Evolutionary conservation across 2,329 filamentous ascomycete genomes (phyloP).

Genomic region (Aureobasidium uvarum): DNA sequence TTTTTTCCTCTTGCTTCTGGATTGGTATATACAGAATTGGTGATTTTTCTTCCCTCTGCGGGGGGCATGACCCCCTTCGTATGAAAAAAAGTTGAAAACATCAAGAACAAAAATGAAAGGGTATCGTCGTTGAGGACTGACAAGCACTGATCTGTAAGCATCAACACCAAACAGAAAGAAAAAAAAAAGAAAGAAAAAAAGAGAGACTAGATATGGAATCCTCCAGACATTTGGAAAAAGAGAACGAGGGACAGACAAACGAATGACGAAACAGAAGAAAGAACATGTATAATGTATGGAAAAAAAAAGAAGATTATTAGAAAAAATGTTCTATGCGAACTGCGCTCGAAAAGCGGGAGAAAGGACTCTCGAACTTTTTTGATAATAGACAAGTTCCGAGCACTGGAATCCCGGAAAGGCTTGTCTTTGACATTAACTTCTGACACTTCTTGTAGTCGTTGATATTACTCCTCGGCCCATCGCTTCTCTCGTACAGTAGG

Average conservation of each 20-base stretch:
- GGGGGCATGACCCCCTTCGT: no score
- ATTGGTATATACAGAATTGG: no score
- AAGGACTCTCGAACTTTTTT: neutral
- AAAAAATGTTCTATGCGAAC: neutral
- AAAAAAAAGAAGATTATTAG: conserved; percentile 2
- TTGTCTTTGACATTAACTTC: neutral
- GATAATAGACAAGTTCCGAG: no score
- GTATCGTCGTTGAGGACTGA: conserved; percentile 25
- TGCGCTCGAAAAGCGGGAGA: neutral
- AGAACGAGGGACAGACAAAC: neutral
- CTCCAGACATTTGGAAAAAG: neutral
- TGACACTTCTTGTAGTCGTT: neutral
- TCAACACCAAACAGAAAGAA: neutral
- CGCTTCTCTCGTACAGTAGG: conserved; percentile 72
- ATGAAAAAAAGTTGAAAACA: neutral
- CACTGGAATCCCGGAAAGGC: no score
- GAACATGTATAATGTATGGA: neutral
- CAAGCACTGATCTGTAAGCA: neutral
- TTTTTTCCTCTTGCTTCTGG: no score
- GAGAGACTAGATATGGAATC: neutral
- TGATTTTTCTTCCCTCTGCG: no score
- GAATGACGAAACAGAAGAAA: neutral
- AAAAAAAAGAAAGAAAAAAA: neutral
- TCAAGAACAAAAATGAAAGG: neutral
- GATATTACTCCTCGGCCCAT: conserved; percentile 60